Base-by-base conservation (phyloP, 306 rosid species). In the Lathyrus sativus region DNA sequence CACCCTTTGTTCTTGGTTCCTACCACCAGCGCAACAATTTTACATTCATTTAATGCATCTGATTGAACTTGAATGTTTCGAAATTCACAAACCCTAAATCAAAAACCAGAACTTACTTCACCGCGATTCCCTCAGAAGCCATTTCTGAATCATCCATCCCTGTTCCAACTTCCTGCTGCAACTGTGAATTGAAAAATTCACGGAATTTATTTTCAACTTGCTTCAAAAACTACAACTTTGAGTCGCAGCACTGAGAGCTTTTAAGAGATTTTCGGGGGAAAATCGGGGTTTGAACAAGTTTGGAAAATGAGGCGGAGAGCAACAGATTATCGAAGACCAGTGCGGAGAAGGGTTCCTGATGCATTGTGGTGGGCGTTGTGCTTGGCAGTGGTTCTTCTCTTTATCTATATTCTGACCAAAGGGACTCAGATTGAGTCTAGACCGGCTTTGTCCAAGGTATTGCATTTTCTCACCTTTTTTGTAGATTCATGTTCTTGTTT, bases 351-450 rank as follows among this genome's bases (percentile, higher is more conserved):
- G 85, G 82, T 92, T 38, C 84, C 93, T 19, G 95, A 86, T 79
- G 86, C 71, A 4, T 67, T 83, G 4, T 92, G 96, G 96, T 87
- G 86, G 87, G 79, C 78, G 61, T 74, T 92, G 75, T 90, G 89
- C 29, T 83, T 86, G 18, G 79, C 82, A 19, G 93, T 89, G 48
- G 68, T 86, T 74, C 62, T 90, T 80, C 87, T 92, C 5, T 90
- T 92, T 82, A 57, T 92, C 22, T 88, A 76, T 81, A 70, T 85
- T 68, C 76, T 89, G 14, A 83, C 81, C 84, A 88, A 79, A 80
- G 98, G 90, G 43, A 80, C 63, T 78, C 91, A 84, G 81, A 85
- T 88, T 71, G 91, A 90, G 79, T 81, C 98, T 38, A 83, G 85
- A 73, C 93, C 96, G 2, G 77, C 73, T 58, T 79, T 88, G 44